phyloP scores from a whole-genome alignment of 371 early-diverging fungal species.

The Mucor saturninus region DNA sequence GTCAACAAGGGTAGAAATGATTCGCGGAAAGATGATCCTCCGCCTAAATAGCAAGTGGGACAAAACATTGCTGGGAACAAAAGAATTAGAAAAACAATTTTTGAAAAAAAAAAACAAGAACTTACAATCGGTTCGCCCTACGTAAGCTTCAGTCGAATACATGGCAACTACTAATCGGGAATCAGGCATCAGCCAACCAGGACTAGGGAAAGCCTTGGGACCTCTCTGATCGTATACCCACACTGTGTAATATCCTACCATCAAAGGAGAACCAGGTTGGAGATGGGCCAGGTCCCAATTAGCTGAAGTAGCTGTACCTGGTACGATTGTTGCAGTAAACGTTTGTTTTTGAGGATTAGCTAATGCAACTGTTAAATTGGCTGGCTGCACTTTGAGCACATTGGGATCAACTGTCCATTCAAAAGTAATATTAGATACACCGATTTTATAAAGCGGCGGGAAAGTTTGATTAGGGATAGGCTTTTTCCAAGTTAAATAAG shows the following conservation, averaged over 20 bases:
- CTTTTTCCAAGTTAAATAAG: constrained; percentile 54
- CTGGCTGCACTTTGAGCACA: constrained; percentile 46
- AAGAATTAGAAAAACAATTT: neutral
- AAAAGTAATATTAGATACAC: constrained; percentile 48
- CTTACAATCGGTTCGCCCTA: constrained; percentile 51
- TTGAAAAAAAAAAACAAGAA: constrained; percentile 7
- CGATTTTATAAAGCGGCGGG: constrained; percentile 50
- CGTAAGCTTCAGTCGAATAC: constrained; percentile 54
- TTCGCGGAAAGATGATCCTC: constrained; percentile 31
- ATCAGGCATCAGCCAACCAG: constrained; percentile 56
- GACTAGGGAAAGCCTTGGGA: constrained; percentile 49
- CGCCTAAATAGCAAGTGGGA: constrained; percentile 49
- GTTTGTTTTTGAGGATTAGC: constrained; percentile 52
- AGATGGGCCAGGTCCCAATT: constrained; percentile 46
- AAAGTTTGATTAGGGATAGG: constrained; percentile 51
- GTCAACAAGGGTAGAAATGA: constrained; percentile 32
- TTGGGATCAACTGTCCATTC: constrained; percentile 49
- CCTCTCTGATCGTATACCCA: constrained; percentile 55
- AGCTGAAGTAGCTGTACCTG: constrained; percentile 50
- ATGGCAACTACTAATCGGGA: constrained; percentile 45
- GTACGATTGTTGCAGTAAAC: constrained; percentile 41
- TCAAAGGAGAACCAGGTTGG: constrained; percentile 37
- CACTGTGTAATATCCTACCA: constrained; percentile 55
- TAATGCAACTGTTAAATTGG: constrained; percentile 48
- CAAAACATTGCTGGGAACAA: constrained; percentile 49